Evolutionary conservation across 2,329 filamentous ascomycete genomes (phyloP), one percentile per base, ranked within the genome.

Genomic region (Trichoderma breve): DNA sequence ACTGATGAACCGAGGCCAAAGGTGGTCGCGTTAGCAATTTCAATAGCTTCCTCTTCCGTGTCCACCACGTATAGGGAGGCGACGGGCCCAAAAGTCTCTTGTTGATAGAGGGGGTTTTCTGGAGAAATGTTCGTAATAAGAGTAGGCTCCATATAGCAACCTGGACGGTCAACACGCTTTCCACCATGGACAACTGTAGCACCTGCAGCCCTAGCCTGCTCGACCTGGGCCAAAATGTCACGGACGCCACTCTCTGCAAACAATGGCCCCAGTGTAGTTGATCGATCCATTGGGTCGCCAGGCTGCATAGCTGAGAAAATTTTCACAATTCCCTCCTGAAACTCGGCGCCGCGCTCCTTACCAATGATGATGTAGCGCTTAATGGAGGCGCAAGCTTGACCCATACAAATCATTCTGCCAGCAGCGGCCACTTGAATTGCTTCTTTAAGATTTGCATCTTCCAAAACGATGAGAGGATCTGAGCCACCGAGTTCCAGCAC

Each of bases 401-500:
- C 69, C 58, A 71, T 64, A 7, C 12, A n/a, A 6, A 30, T 47
- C 30, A 71, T 58, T 28, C 58, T 58, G 58, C 68, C 30, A 6
- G 32, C 24, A 21, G 55, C 28, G n/a, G n/a, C 39, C n/a, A 51
- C 28, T 15, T 39, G 26, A 7, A 71, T 32, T 8, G 72, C 71
- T 21, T 73, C 63, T 7, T 92, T 90, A 73, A 92, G 90, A 78
- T 92, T 88, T 74, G 91, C 91, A 78, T 92, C 91, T 76, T 90
- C 85, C 79, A 92, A 92, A 80, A 92, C 87, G 73, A 92, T 92
- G 85, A 92, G 91, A 76, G 91, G 90, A 73, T 87, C 90, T 87
- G 92, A 92, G 84, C 92, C 89, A 67, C 91, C 91, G 47, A 92
- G 89, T 83, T 93, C 91, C 61, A 93, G 86, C 36, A 90, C 92